phyloP scores from a whole-genome alignment of 164 flowering plant species.

The Umbilicus rupestris region DNA sequence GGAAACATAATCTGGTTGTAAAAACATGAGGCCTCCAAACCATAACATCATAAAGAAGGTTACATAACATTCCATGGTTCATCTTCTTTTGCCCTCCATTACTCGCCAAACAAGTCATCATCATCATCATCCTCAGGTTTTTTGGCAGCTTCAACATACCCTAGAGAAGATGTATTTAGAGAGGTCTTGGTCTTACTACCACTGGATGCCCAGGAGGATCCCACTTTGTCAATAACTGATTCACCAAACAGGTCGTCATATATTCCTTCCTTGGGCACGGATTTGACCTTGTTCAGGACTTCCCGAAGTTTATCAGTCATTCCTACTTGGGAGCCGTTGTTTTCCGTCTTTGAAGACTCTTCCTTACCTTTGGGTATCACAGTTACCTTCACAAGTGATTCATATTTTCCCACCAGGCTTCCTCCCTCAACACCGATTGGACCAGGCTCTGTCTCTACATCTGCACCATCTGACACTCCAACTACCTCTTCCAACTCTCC shows the following conservation, averaged over 20 bases:
- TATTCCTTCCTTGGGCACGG: conserved; percentile 57
- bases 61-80: too few species aligned
- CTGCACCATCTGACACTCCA: conserved; percentile 90
- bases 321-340: conserved; percentile 33
- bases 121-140: conserved; percentile 37
- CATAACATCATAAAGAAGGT: too few species aligned
- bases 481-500: conserved; percentile 87
- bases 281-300: conserved; percentile 74
- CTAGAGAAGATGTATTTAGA: conserved; percentile 17
- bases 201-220: conserved; percentile 81
- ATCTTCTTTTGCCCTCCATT: conserved; percentile 10
- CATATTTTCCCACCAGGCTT: conserved; percentile 98
- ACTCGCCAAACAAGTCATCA: conserved; percentile 85
- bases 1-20: too few species aligned
- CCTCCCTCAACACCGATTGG: conserved; percentile 96
- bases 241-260: conserved; percentile 91
- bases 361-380: conserved; percentile 84
- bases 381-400: conserved; percentile 75
- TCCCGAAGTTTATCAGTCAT: conserved; percentile 75
- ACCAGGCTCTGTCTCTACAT: conserved; percentile 94
- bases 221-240: conserved; percentile 53
- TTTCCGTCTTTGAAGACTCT: conserved; percentile 33
- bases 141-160: conserved; percentile 22
- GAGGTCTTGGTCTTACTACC: conserved; percentile 27
- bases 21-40: too few species aligned